These are phyloP conservation scores for Erigeron philadelphicus DNA, from an alignment of 140 eudicot genomes.

Conservation along the genomic window DNA sequence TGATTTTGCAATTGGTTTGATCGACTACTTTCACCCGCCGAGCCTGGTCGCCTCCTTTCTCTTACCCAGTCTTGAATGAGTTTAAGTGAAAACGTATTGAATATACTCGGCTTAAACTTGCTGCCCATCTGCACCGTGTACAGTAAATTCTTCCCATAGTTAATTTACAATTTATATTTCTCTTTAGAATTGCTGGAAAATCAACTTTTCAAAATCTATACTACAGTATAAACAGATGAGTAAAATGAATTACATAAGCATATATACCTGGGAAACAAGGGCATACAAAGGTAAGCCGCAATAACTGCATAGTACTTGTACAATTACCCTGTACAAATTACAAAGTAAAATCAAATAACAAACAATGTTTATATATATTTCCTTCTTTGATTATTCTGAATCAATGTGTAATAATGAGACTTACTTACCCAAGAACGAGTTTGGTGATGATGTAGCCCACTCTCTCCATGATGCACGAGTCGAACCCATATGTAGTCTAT, in stretches of 20 bases:
- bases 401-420: no score
- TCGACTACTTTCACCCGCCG: constrained; percentile 16
- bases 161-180: background rate
- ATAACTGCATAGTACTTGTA: constrained; percentile 87
- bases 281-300: constrained; percentile 86
- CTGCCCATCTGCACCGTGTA: constrained; percentile 65
- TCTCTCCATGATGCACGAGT: constrained; percentile 74
- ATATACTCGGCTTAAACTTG: constrained; percentile 61
- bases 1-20: constrained; percentile 31
- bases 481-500: constrained; percentile 65
- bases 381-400: no score
- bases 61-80: constrained; percentile 28
- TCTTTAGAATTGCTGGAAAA: no score
- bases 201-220: no score
- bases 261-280: constrained; percentile 74
- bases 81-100: constrained; percentile 26
- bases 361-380: no score
- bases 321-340: constrained; percentile 47
- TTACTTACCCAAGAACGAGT: constrained; percentile 70
- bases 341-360: no score
- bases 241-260: background rate
- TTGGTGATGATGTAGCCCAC: constrained; percentile 67
- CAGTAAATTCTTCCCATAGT: background rate
- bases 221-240: background rate
- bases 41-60: constrained; percentile 15